Conservation (phyloP, 1,284 basidiomycete genomes). For the Ustilago shanxiensis region DNA sequence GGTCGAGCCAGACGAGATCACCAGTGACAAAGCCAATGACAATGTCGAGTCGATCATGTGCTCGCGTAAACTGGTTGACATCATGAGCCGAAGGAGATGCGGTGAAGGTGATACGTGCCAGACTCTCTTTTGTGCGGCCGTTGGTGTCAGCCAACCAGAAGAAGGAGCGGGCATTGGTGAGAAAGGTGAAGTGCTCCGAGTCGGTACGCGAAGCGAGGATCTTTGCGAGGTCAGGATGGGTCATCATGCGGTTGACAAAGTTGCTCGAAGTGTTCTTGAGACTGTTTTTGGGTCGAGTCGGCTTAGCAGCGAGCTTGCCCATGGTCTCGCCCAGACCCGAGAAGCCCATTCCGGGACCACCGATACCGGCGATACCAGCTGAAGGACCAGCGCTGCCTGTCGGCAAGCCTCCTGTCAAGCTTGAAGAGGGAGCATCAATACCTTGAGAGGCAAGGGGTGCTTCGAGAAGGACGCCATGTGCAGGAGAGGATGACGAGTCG, state of each 20-base stretch:
- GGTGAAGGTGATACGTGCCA: conserved; percentile 83
- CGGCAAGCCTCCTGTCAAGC: conserved; percentile 51
- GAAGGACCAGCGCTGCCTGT: conserved; percentile 40
- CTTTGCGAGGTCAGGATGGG: conserved; percentile 81
- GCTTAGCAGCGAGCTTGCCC: conserved; percentile 49
- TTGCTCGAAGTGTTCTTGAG: conserved; percentile 87
- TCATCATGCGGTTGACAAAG: conserved; percentile 87
- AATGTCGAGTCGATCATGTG: conserved; percentile 84
- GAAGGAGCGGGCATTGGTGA: conserved; percentile 61
- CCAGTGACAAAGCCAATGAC: conserved; percentile 93
- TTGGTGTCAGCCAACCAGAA: conserved; percentile 58
- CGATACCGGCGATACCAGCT: conserved; percentile 48
- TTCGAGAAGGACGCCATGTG: conserved; percentile 44
- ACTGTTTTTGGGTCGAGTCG: conserved; percentile 83
- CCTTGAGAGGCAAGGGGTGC: conserved; percentile 57
- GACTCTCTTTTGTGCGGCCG: conserved; percentile 72
- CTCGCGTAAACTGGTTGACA: conserved; percentile 83
- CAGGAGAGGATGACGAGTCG: conserved; percentile 13
- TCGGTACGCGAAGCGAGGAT: conserved; percentile 77
- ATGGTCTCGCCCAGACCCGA: conserved; percentile 48
- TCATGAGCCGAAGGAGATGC: conserved; percentile 84
- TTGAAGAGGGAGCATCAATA: conserved; percentile 54
- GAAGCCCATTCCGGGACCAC: conserved; percentile 48
- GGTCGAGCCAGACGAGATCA: conserved; percentile 83
- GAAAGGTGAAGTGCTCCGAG: conserved; percentile 70